Conservation (phyloP, 2,329 filamentous ascomycete species). For the Arthroderma sp. region DNA sequence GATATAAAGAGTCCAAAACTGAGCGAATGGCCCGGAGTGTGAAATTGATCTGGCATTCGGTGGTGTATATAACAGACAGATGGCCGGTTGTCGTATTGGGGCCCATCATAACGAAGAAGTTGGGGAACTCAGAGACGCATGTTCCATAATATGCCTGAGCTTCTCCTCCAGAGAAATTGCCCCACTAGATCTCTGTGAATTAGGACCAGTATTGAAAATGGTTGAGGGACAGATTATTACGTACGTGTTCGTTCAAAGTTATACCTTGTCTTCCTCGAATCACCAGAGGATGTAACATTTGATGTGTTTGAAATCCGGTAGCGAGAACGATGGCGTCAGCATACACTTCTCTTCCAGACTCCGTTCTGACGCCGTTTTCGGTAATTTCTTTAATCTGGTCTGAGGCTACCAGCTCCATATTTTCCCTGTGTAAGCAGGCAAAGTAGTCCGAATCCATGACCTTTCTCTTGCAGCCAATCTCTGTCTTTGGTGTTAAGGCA, state of each 20-base stretch:
- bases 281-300: slow-evolving; percentile 35
- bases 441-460: slow-evolving; percentile 38
- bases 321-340: slow-evolving; percentile 38
- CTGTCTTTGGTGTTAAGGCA: slow-evolving; percentile 29
- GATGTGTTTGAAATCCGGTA: slow-evolving; percentile 37
- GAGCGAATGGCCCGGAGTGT: slow-evolving; percentile 30
- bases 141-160: slow-evolving; percentile 38
- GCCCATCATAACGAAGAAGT: slow-evolving; percentile 35
- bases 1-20: slow-evolving; percentile 24
- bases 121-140: slow-evolving; percentile 35
- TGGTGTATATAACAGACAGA: slow-evolving; percentile 37
- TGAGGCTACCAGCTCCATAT: slow-evolving; percentile 28
- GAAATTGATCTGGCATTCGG: slow-evolving; percentile 41
- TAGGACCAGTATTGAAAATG: neutral
- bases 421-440: slow-evolving; percentile 29
- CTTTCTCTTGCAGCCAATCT: slow-evolving; percentile 37
- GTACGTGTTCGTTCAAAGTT: slow-evolving; percentile 19
- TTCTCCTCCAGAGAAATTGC: slow-evolving; percentile 22
- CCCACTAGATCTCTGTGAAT: slow-evolving; percentile 21
- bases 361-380: slow-evolving; percentile 26
- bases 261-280: slow-evolving; percentile 31
- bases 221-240: slow-evolving; percentile 1
- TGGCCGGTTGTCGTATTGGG: slow-evolving; percentile 38
- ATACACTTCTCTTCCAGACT: slow-evolving; percentile 24
- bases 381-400: slow-evolving; percentile 31